Percentiles rank a stretch among this genome's conserved stretches.
phyloP scores from a whole-genome alignment of 2,329 filamentous ascomycete genomes.

The Arthrobotrys conoides region DNA sequence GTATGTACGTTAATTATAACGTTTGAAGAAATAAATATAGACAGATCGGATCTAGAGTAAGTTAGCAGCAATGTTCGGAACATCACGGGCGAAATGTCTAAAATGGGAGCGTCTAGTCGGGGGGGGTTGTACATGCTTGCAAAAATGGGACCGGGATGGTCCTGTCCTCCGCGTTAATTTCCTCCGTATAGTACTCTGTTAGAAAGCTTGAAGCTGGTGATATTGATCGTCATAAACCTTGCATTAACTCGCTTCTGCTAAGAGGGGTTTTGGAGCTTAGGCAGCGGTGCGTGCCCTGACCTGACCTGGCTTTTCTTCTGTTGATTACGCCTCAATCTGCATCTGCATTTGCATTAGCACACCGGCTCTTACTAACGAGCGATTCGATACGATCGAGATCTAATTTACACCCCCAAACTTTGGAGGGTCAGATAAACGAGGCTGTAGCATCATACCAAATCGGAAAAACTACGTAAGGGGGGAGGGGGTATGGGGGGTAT shows the following conservation, averaged over 20 bases:
- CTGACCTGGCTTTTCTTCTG: slow-evolving; percentile 1
- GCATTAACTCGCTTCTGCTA: slow-evolving; percentile 21
- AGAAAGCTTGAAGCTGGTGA: slow-evolving; percentile 23
- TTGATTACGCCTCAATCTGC: slow-evolving; percentile 26
- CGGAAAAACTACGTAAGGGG: slow-evolving; percentile 39
- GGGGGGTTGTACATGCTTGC: slow-evolving; percentile 1
- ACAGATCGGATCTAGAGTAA: no score
- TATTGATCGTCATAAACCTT: slow-evolving; percentile 44
- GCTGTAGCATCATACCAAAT: slow-evolving; percentile 15
- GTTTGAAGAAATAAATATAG: background rate
- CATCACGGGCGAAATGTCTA: slow-evolving; percentile 5
- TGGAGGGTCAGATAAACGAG: slow-evolving; percentile 50
- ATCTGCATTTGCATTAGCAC: slow-evolving; percentile 12
- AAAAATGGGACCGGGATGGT: slow-evolving; percentile 15
- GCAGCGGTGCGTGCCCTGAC: slow-evolving; percentile 27
- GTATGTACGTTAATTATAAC: slow-evolving; percentile 8
- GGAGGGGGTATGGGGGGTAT: slow-evolving; percentile 1
- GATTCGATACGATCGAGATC: slow-evolving; percentile 49
- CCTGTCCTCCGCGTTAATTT: slow-evolving; percentile 18
- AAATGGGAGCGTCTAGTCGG: slow-evolving; percentile 24
- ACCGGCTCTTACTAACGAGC: slow-evolving; percentile 16
- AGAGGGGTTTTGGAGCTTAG: slow-evolving; percentile 30
- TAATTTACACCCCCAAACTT: slow-evolving; percentile 25
- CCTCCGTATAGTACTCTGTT: background rate
- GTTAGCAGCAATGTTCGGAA: no score